Evolutionary conservation across 2,329 filamentous ascomycete species (phyloP), one percentile per base, ranked within the genome.

Genomic region (Fusarium sulawesiense): DNA sequence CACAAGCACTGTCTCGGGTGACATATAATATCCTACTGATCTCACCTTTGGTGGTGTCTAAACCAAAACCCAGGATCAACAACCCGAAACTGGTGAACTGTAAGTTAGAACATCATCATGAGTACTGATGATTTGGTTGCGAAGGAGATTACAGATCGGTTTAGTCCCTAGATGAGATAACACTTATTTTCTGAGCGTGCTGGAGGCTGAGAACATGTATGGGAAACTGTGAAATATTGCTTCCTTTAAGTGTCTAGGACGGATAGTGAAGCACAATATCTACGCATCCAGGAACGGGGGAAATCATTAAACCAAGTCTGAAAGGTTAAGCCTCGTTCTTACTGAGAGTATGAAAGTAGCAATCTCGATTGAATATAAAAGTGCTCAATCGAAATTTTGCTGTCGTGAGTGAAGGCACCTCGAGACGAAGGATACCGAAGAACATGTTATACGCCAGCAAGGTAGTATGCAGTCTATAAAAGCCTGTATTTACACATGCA

Each of bases 261-360:
- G 32, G 16, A n/a, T n/a, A 37, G 34, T n/a, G 34, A 37, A 37
- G 34, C 5, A 11, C 34, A 37, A 10, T 37, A 37, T n/a, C 34
- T 11, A 37, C 16, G 34, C 34, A 37, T 37, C 9, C 16, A 37
- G 16, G 34, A 37, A 11, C 16, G 5, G 9, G 34, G 10, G 10
- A 37, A 1, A 34, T 34, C 8, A 1, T 6, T 10, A 34, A 37
- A 37, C 5, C 16, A 37, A 37, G 18, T 37, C 34, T 37, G 18
- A 1, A 11, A n/a, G 18, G n/a, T 2, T 18, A n/a, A 10, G 3
- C 3, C 10, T 18, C 6, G 9, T n/a, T 18, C 9, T 37, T n/a
- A 2, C 32, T n/a, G 9, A 37, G 16, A n/a, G 18, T 37, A 11
- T 37, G 34, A 23, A n/a, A n/a, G 10, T 1, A 37, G 34, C 5